Evolutionary conservation across 228 moss, liverwort and hornwort genomes (phyloP), one percentile per base, ranked within the genome.

Genomic region (Sphagnum fallax): DNA sequence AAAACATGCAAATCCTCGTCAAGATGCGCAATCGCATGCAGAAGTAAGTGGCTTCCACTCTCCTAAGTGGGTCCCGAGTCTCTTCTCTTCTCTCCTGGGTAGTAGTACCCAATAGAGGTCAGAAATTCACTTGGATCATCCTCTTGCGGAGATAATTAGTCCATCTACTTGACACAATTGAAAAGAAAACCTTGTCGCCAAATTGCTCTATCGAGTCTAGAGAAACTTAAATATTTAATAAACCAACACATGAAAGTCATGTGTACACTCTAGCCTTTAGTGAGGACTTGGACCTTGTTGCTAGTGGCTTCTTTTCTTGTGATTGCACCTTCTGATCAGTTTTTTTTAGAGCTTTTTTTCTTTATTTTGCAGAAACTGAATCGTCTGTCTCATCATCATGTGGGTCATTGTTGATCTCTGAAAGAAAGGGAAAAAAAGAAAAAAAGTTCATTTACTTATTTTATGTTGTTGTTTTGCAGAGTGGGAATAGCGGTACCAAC

Each of bases 11-110:
- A 7, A 14, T 84, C 50, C 1, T 84, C 53, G 61, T 67, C 6
- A 81, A 76, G 60, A 57, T 84, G 76, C 74, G 81, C 16, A 69
- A 76, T 7, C 78, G 84, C 47, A 66, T 85, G 62, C 78, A 85
- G 78, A 81, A 75, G 81, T 85, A 69, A 15, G 50, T 18, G 6
- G n/a, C 51, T 5, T 62, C 12, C 16, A 49, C 55, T 55, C 55
- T 8, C 12, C 4, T 55, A 12, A 8, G 32, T 55, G 55, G 55
- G 8, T 55, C 9, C 8, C 8, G 55, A 55, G 55, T 55, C 12
- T 3, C 55, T 8, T 55, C 12, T 55, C 55, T 8, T 12, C 12
- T 55, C 12, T 55, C 32, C 32, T 32, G 2, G 32, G 32, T 32
- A 32, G 55, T 55, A 55, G 9, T 55, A 55, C 1, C 9, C 55